A percentile compares a stretch with the other conserved stretches of the same genome.
phyloP scores from a whole-genome alignment of 306 rosid genomes.

The Dalbergia oliveri region DNA sequence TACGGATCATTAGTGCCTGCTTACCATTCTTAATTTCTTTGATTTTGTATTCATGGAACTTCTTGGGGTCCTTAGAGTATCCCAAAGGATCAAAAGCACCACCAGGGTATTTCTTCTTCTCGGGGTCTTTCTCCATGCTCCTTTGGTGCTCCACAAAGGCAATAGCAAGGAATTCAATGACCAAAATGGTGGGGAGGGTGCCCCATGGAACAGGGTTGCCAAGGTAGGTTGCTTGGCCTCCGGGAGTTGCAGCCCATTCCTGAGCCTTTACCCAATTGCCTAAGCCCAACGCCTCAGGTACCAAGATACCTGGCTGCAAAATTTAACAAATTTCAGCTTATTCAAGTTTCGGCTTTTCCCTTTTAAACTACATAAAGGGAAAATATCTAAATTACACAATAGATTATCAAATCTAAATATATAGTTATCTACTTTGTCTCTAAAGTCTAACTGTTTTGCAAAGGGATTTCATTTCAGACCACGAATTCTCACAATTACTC shows the following conservation, averaged over 20 bases:
- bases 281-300: slow-evolving; percentile 97
- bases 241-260: slow-evolving; percentile 95
- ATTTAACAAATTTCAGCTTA: slow-evolving; percentile 12
- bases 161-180: slow-evolving; percentile 85
- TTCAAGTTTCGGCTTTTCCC: no score
- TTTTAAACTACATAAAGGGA: no score
- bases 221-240: slow-evolving; percentile 95
- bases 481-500: neutral
- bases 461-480: neutral
- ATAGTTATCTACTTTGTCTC: neutral
- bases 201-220: slow-evolving; percentile 99
- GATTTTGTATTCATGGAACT: slow-evolving; percentile 86
- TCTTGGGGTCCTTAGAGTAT: slow-evolving; percentile 95
- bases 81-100: slow-evolving; percentile 99
- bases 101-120: slow-evolving; percentile 98
- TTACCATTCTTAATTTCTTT: slow-evolving; percentile 92
- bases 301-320: slow-evolving; percentile 89
- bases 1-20: neutral
- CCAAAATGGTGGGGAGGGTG: slow-evolving; percentile 89
- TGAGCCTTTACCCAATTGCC: slow-evolving; percentile 99
- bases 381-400: neutral
- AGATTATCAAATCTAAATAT: neutral
- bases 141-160: slow-evolving; percentile 98
- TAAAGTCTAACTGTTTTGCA: neutral
- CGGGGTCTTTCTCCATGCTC: slow-evolving; percentile 96